These are phyloP conservation scores for Hanseniaspora valbyensis DNA, from an alignment of 805 yeast genomes.

Conservation along the genomic window DNA sequence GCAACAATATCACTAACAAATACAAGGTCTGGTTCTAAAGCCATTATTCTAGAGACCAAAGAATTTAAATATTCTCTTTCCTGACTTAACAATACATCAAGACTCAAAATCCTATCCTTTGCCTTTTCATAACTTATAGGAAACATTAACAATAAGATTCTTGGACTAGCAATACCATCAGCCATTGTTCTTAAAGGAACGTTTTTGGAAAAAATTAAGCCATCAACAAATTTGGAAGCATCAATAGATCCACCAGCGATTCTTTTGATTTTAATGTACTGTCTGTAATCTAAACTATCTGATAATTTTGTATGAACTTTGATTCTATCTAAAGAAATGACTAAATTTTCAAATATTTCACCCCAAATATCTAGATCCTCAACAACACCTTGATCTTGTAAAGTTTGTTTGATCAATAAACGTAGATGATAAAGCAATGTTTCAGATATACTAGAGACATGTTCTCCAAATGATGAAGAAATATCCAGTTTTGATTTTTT, in stretches of 20 bases:
- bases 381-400: slow-evolving; percentile 47
- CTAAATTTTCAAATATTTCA: slow-evolving; percentile 37
- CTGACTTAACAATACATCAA: slow-evolving; percentile 76
- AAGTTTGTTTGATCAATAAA: slow-evolving; percentile 46
- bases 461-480: slow-evolving; percentile 1
- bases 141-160: slow-evolving; percentile 71
- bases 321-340: slow-evolving; percentile 47
- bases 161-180: slow-evolving; percentile 48
- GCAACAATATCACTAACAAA: slow-evolving; percentile 70
- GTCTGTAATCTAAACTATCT: slow-evolving; percentile 75
- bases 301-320: slow-evolving; percentile 51
- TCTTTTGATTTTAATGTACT: slow-evolving; percentile 75
- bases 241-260: slow-evolving; percentile 62
- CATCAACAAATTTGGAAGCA: slow-evolving; percentile 57
- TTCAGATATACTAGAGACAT: slow-evolving; percentile 28
- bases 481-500: not conserved
- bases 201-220: slow-evolving; percentile 73
- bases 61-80: slow-evolving; percentile 76
- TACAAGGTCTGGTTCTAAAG: slow-evolving; percentile 67
- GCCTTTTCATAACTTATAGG: slow-evolving; percentile 76
- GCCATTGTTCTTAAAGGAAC: slow-evolving; percentile 77
- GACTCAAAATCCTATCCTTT: slow-evolving; percentile 68
- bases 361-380: slow-evolving; percentile 49
- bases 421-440: slow-evolving; percentile 36
- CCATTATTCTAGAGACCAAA: slow-evolving; percentile 63